Evolutionary conservation across 768 basidiomycete species (phyloP).

Genomic region (Russula emetica): DNA sequence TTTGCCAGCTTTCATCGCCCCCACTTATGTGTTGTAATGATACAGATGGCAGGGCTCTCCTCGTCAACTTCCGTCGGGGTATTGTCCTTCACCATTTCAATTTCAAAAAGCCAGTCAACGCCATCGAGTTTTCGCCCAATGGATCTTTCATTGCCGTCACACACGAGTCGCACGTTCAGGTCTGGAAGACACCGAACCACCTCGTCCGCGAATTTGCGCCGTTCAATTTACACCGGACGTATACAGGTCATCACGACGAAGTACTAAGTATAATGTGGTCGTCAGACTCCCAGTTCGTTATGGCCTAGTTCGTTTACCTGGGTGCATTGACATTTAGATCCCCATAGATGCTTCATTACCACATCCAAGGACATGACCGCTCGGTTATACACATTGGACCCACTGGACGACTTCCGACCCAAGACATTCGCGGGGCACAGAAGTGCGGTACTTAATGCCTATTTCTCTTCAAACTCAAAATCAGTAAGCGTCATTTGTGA

Average conservation of each 20-base stretch:
- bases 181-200: conserved; percentile 94
- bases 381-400: conserved; percentile 85
- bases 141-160: conserved; percentile 97
- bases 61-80: conserved; percentile 86
- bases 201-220: conserved; percentile 95
- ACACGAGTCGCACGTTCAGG: conserved; percentile 85
- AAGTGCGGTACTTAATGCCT: conserved; percentile 81
- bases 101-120: conserved; percentile 83
- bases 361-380: conserved; percentile 97
- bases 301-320: background rate
- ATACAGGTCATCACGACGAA: conserved; percentile 95
- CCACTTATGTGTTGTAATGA: conserved; percentile 6
- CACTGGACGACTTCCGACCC: conserved; percentile 87
- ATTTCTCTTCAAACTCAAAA: conserved; percentile 76
- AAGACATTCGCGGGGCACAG: conserved; percentile 96
- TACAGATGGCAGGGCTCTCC: conserved; percentile 85
- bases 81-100: conserved; percentile 92
- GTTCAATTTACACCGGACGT: conserved; percentile 86
- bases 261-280: conserved; percentile 88
- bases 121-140: conserved; percentile 87
- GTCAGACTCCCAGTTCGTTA: conserved; percentile 73
- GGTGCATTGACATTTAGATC: background rate
- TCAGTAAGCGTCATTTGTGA: conserved; percentile 47
- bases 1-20: background rate
- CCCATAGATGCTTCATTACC: conserved; percentile 80